These are phyloP conservation scores for Claviceps monticola DNA, from an alignment of 2,329 filamentous ascomycete genomes.

Conservation along the genomic window DNA sequence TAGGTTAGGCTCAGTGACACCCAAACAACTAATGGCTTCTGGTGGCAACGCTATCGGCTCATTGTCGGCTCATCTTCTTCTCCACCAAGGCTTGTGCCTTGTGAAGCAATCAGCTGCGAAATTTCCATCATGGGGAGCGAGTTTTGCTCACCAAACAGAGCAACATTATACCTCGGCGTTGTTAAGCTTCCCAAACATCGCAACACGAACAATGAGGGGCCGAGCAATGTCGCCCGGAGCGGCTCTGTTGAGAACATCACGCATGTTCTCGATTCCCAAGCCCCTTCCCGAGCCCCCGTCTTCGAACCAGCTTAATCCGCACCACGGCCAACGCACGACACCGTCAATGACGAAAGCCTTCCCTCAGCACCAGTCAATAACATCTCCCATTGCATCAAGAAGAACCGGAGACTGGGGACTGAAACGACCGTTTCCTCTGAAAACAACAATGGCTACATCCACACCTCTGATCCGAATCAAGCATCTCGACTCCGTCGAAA, in stretches of 20 bases:
- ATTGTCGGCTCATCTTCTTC: constrained; percentile 11
- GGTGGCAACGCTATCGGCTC: constrained; percentile 9
- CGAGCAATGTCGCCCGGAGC: constrained; percentile 43
- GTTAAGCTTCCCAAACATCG: constrained; percentile 15
- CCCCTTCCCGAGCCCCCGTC: constrained; percentile 53
- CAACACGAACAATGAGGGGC: constrained; percentile 18
- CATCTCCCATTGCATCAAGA: constrained; percentile 59
- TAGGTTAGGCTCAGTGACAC: constrained; percentile 1
- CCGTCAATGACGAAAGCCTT: constrained; percentile 50
- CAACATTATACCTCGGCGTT: constrained; percentile 12
- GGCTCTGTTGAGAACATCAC: constrained; percentile 68
- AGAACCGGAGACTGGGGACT: constrained; percentile 81
- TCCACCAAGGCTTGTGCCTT: constrained; percentile 4
- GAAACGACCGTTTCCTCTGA: constrained; percentile 69
- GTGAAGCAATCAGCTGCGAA: constrained; percentile 10
- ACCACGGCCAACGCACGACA: constrained; percentile 22
- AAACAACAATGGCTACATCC: constrained; percentile 56
- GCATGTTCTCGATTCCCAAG: constrained; percentile 76
- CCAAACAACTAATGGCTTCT: too few relatives aligned
- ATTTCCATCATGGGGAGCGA: constrained; percentile 12
- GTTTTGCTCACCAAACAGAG: constrained; percentile 5
- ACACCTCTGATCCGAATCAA: constrained; percentile 66
- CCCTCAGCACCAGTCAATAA: constrained; percentile 74
- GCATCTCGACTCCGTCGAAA: constrained; percentile 71
- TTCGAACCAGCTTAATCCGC: constrained; percentile 16